Base-by-base conservation (phyloP, 108 stramenopile species). In the Aurantiochytrium sp. region DNA sequence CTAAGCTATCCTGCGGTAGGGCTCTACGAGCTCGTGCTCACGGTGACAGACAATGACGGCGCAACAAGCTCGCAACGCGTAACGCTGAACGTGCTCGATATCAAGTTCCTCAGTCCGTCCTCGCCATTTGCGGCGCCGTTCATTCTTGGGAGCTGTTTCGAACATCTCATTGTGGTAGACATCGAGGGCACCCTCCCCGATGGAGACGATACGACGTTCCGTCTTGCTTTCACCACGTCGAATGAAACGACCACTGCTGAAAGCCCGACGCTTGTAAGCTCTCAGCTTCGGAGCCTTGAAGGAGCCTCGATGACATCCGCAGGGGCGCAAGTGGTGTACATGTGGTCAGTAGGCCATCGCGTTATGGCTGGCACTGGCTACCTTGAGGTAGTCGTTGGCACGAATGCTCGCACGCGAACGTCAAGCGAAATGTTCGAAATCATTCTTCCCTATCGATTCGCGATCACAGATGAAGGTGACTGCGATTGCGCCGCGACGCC, bases 41-140 rank as follows among this genome's bases (percentile, higher is more conserved):
- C 76, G 14, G 76, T 83, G 51, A 83, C 76, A 2, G 76, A 83
- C 76, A 83, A 47, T 12, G 76, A 83, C 76, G 76, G 76, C 51
- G 76, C 76, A 12, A 28, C 49, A 12, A 6, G 23, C 16, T 25
- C 49, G 16, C 44, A 53, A 35, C 45, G 49, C 25, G 28, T 23
- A 0, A 45, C 12, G 10, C 49, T 83, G 49, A 83, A 47, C 28
- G 76, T 83, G n/a, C 45, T 83, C 45, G 76, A 83, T 12, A 53
- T 83, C 49, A 12, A 43, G 51, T 53, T 83, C 25, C 6, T 83
- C 10, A 83, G 76, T 35, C 76, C 76, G 2, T 12, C 23, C 45
- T 14, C 51, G 16, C 49, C 45, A 6, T 21, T 53, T 53, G n/a
- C 51, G 49, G 51, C 76, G 45, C 76, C 76, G 6, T 83, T 53